Percentiles rank a stretch among this genome's conserved stretches.
Conservation (phyloP, 345 rosid species). For the Eutrema japonicum region DNA sequence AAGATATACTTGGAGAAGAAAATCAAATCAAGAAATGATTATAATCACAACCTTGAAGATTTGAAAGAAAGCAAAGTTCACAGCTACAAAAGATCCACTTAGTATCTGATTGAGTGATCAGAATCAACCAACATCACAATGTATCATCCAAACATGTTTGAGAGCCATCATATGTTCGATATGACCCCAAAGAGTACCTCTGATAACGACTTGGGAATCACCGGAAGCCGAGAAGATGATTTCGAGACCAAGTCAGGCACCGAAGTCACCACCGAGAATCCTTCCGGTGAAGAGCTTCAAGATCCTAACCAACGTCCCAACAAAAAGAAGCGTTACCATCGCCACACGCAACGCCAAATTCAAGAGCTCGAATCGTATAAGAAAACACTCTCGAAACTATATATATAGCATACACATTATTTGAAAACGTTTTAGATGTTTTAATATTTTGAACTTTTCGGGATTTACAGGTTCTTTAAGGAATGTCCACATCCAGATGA, state of each 20-base stretch:
- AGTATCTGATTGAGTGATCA: background rate
- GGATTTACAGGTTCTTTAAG: constrained; percentile 72
- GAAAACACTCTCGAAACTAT: constrained; percentile 25
- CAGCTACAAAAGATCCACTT: background rate
- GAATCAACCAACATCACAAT: constrained; percentile 41
- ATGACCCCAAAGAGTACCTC: constrained; percentile 62
- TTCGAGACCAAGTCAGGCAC: constrained; percentile 81
- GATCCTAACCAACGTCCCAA: constrained; percentile 71
- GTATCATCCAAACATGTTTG: constrained; percentile 85
- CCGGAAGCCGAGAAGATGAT: constrained; percentile 69
- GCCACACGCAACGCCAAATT: constrained; percentile 95
- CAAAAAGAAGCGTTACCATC: constrained; percentile 88
- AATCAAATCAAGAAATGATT: constrained; percentile 32
- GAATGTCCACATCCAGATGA: constrained; percentile 98
- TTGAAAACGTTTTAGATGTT: background rate
- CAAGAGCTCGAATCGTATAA: constrained; percentile 92
- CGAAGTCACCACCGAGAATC: constrained; percentile 61
- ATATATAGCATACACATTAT: background rate
- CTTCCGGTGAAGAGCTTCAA: constrained; percentile 68
- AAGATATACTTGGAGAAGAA: constrained; percentile 34
- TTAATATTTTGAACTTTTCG: background rate
- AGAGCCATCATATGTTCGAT: constrained; percentile 71
- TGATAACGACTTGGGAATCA: constrained; percentile 60
- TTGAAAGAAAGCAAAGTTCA: constrained; percentile 28
- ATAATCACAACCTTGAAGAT: constrained; percentile 29